Conservation (phyloP, 2,329 filamentous ascomycete species). For the Coniochaeta pulveracea region DNA sequence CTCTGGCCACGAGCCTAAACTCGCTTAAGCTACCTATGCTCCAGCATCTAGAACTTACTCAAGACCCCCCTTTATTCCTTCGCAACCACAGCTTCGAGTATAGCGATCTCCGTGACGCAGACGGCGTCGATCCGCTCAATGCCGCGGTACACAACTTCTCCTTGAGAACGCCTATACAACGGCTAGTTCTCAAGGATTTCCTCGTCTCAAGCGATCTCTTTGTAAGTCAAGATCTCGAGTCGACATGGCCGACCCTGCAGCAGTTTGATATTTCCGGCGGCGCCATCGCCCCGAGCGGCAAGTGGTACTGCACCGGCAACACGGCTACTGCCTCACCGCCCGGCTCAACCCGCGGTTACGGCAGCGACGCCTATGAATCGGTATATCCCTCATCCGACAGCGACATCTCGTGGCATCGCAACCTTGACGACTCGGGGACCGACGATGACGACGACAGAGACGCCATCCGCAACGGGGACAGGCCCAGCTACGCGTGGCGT, state of each 20-base stretch:
- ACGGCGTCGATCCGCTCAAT: neutral
- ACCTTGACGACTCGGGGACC: neutral
- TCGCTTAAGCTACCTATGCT: conserved; percentile 1
- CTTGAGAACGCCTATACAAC: neutral
- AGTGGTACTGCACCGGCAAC: conserved; percentile 1
- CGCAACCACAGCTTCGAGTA: neutral
- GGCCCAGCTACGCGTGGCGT: neutral
- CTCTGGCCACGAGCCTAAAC: neutral
- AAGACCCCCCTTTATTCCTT: neutral
- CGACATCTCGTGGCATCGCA: conserved; percentile 1
- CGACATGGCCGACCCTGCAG: neutral
- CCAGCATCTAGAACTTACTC: neutral
- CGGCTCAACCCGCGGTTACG: neutral
- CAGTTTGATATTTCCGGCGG: neutral
- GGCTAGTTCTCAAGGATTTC: neutral
- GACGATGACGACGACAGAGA: neutral
- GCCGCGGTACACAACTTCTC: neutral
- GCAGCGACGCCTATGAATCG: neutral
- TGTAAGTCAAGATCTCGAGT: neutral
- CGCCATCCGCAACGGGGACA: neutral
- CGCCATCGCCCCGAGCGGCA: neutral
- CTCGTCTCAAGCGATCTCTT: conserved; percentile 1
- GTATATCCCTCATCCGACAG: neutral
- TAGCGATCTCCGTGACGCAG: neutral
- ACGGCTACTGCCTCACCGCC: neutral